Evolutionary conservation across 208 protist genomes (phyloP).

Genomic region (Acanthamoeba sp.): DNA sequence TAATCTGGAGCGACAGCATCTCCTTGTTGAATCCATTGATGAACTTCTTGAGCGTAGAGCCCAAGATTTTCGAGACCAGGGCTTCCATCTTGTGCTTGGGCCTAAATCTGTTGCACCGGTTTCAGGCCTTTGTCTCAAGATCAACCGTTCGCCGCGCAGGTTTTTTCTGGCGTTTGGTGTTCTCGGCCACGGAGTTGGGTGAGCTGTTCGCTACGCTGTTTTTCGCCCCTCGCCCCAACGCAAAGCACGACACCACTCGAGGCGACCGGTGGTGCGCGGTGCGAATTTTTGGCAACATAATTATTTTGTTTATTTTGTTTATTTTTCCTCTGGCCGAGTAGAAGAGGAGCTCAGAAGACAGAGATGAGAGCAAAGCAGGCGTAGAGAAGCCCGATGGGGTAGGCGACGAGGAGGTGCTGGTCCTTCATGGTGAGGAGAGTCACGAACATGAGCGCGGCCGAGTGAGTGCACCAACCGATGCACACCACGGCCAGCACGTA

Average conservation of each 20-base stretch:
- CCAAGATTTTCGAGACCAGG: slow-evolving; percentile 32
- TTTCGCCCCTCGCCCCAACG: too few relatives aligned
- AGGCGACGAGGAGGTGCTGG: slow-evolving; percentile 85
- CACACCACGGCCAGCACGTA: slow-evolving; percentile 79
- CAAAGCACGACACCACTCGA: too few relatives aligned
- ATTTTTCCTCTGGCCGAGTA: not conserved
- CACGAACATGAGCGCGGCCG: slow-evolving; percentile 86
- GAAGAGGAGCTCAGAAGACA: slow-evolving; percentile 83
- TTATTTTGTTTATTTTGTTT: too few relatives aligned
- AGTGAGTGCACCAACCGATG: slow-evolving; percentile 87
- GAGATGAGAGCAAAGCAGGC: slow-evolving; percentile 87
- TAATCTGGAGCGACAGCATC: slow-evolving; percentile 35
- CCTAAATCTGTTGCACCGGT: too few relatives aligned
- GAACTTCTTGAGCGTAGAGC: slow-evolving; percentile 52
- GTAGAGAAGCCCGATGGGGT: slow-evolving; percentile 87
- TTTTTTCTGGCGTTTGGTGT: too few relatives aligned
- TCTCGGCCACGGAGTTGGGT: too few relatives aligned
- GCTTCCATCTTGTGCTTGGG: not conserved
- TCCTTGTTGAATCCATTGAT: slow-evolving; percentile 63
- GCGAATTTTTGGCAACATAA: too few relatives aligned
- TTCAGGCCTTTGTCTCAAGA: too few relatives aligned
- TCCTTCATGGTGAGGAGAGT: slow-evolving; percentile 77
- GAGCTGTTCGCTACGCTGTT: too few relatives aligned
- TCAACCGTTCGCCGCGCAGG: too few relatives aligned
- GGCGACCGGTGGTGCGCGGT: too few relatives aligned